Evolutionary conservation across 2,329 filamentous ascomycete species (phyloP), one percentile per base, ranked within the genome.

Genomic region (Colletotrichum sp.): DNA sequence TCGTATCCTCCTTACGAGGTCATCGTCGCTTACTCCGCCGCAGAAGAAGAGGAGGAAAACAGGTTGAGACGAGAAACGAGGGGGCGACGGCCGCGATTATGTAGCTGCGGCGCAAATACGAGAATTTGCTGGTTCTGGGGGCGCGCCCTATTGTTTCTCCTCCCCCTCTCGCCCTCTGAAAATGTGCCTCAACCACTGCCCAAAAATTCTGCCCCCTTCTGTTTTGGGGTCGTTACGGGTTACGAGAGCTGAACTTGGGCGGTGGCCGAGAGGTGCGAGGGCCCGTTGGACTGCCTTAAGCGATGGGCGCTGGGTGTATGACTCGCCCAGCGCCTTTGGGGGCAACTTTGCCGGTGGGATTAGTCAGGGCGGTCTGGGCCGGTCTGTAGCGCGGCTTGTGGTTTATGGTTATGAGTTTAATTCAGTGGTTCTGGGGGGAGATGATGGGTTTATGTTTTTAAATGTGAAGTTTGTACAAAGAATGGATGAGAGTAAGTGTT

Each of bases 261-360:
- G 72, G 72, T 24, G 72, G 32, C 72, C 72, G 72, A 74, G 49
- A 36, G 36, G 9, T 44, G 68, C 72, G 72, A 32, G 16, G 57
- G 59, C 39, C 65, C 64, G 39, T 24, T 36, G 16, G n/a, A 28
- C 28, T 18, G 39, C 24, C n/a, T 26, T 26, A 59, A 59, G 66
- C 49, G 32, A 39, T 12, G 49, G 49, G 8, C 21, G 18, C 21
- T 57, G 60, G 52, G 49, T 15, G 32, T 30, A 34, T 21, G 44
- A 60, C 44, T 39, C 34, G 34, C 44, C 28, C 44, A 0, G 55
- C 6, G 28, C 55, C 7, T 2, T 59, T 32, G 5, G 30, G 39
- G 52, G 52, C 18, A n/a, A 26, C 26, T 12, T 62, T 63, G 0
- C 13, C 28, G 13, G 10, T 10, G 28, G 64, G 64, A 57, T 69